These are phyloP conservation scores for Pyricularia grisea DNA, from an alignment of 2,329 filamentous ascomycete genomes.

Conservation along the genomic window DNA sequence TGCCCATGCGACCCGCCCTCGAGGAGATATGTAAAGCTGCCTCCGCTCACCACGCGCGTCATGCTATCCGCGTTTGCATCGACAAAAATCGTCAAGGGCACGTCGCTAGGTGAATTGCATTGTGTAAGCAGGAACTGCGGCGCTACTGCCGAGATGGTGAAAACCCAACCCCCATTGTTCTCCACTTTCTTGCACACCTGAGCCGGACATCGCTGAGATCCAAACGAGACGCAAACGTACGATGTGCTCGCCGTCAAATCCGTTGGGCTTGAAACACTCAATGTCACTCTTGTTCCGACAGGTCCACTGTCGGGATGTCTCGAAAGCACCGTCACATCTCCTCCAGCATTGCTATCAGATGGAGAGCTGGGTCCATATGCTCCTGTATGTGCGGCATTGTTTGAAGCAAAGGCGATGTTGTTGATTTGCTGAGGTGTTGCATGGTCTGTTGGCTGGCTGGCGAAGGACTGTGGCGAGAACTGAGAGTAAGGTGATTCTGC, in stretches of 20 bases:
- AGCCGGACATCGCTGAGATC: constrained; percentile 62
- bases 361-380: constrained; percentile 45
- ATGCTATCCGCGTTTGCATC: constrained; percentile 44
- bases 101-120: constrained; percentile 33
- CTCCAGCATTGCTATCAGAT: constrained; percentile 19
- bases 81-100: constrained; percentile 45
- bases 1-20: constrained; percentile 13
- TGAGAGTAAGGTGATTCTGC: constrained; percentile 42
- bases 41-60: constrained; percentile 34
- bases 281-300: constrained; percentile 59
- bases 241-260: constrained; percentile 43
- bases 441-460: constrained; percentile 38
- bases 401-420: constrained; percentile 47
- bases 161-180: constrained; percentile 54
- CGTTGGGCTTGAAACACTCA: constrained; percentile 63
- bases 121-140: constrained; percentile 49
- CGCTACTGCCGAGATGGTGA: constrained; percentile 62
- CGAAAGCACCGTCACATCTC: constrained; percentile 49
- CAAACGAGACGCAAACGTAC: constrained; percentile 63
- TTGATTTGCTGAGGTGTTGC: constrained; percentile 38
- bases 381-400: constrained; percentile 44
- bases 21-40: constrained; percentile 36
- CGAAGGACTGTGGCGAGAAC: constrained; percentile 38
- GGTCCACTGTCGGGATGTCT: constrained; percentile 61
- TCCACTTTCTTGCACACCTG: constrained; percentile 48